These are phyloP conservation scores for Xylariales sp. DNA, from an alignment of 2,329 filamentous ascomycete species.

Conservation along the genomic window DNA sequence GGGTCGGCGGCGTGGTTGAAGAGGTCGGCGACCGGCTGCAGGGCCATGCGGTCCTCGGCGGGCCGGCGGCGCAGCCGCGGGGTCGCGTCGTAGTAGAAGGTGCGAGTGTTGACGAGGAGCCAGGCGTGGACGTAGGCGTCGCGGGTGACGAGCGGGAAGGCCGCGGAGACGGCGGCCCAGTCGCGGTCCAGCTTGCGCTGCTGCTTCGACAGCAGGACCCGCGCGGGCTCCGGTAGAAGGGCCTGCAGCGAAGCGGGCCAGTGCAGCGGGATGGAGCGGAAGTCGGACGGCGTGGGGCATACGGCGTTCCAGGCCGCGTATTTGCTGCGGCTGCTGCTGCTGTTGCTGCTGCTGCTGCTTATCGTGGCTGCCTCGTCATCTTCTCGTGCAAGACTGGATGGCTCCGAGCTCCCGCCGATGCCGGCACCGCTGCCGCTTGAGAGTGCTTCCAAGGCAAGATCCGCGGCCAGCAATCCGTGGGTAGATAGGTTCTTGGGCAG, in stretches of 20 bases:
- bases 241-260: slow-evolving; percentile 42
- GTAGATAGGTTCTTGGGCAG: slow-evolving; percentile 54
- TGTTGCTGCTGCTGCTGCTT: too few species aligned
- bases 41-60: slow-evolving; percentile 57
- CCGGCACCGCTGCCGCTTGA: too few species aligned
- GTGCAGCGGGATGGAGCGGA: slow-evolving; percentile 45
- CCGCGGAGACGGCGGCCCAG: slow-evolving; percentile 37
- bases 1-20: slow-evolving; percentile 54
- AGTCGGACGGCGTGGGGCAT: slow-evolving; percentile 60
- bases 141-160: slow-evolving; percentile 31
- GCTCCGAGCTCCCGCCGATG: too few species aligned
- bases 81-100: slow-evolving; percentile 55
- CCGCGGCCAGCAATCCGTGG: slow-evolving; percentile 70
- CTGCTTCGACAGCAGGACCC: slow-evolving; percentile 50
- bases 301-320: slow-evolving; percentile 60
- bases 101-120: slow-evolving; percentile 58
- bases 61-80: slow-evolving; percentile 36
- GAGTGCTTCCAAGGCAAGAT: slow-evolving; percentile 60
- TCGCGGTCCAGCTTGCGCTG: slow-evolving; percentile 44
- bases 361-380: too few species aligned
- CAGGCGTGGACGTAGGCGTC: slow-evolving; percentile 50
- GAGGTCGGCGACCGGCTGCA: slow-evolving; percentile 70
- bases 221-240: slow-evolving; percentile 40
- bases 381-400: too few species aligned
- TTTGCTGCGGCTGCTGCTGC: slow-evolving; percentile 32